Evolutionary conservation across 805 yeast species (phyloP).

Genomic region (Wickerhamomyces bovis): DNA sequence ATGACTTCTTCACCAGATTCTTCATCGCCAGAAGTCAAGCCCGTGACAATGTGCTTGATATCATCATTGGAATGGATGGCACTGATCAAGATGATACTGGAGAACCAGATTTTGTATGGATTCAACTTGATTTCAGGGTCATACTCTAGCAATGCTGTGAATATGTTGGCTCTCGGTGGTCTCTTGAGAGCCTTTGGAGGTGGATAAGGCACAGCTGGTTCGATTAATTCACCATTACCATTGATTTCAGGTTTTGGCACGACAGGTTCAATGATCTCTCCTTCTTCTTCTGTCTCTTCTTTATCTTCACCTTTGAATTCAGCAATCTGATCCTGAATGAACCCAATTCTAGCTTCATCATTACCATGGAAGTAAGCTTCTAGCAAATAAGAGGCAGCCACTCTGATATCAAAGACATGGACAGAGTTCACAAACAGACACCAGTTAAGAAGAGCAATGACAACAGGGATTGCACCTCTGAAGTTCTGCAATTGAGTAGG

Average conservation of each 20-base stretch:
- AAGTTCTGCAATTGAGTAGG: slow-evolving; percentile 29
- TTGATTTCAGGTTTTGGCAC: slow-evolving; percentile 1
- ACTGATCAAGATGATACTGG: slow-evolving; percentile 57
- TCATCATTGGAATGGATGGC: slow-evolving; percentile 52
- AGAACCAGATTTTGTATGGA: slow-evolving; percentile 86
- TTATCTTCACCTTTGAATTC: slow-evolving; percentile 28
- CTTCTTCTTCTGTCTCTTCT: slow-evolving; percentile 11
- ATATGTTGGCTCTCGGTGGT: slow-evolving; percentile 51
- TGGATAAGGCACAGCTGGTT: not conserved
- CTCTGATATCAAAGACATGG: slow-evolving; percentile 76
- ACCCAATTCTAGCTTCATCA: slow-evolving; percentile 50
- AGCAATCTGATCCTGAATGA: slow-evolving; percentile 60
- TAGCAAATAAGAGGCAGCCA: slow-evolving; percentile 61
- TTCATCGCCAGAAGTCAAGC: slow-evolving; percentile 52
- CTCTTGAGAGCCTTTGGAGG: slow-evolving; percentile 8
- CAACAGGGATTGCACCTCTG: slow-evolving; percentile 53
- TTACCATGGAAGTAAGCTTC: slow-evolving; percentile 66
- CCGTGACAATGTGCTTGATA: slow-evolving; percentile 41
- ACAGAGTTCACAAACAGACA: slow-evolving; percentile 71
- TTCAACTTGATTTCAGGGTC: slow-evolving; percentile 68
- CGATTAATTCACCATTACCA: not conserved
- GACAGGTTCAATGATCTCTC: not conserved
- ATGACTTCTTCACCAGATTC: slow-evolving; percentile 64
- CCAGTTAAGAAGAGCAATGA: slow-evolving; percentile 78
- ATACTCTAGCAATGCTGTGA: slow-evolving; percentile 67